Evolutionary conservation across 1,284 basidiomycete species (phyloP).

Genomic region (Thelephora terrestris): DNA sequence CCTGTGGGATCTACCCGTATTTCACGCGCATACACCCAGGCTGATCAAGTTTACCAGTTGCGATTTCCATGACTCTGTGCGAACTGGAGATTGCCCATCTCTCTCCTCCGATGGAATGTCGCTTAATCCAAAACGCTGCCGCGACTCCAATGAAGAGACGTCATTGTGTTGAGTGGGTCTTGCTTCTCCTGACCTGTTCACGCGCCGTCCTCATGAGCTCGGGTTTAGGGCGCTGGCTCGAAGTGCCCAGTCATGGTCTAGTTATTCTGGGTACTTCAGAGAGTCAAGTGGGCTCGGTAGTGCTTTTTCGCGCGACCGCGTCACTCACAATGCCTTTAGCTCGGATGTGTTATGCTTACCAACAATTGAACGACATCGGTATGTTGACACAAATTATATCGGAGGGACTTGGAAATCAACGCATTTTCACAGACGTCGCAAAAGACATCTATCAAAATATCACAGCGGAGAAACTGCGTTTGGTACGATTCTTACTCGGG

Average conservation of each 20-base stretch:
- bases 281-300: constrained; percentile 47
- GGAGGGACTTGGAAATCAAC: too few species aligned
- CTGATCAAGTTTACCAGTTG: constrained; percentile 33
- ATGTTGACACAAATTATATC: not conserved
- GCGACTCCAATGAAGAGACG: constrained; percentile 3
- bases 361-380: constrained; percentile 66
- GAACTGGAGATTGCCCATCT: constrained; percentile 63
- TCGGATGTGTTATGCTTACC: constrained; percentile 64
- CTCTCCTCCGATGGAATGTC: constrained; percentile 58
- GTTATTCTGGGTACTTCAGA: constrained; percentile 70
- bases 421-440: constrained; percentile 40
- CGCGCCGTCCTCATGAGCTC: constrained; percentile 1
- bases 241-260: constrained; percentile 74
- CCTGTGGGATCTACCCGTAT: constrained; percentile 23
- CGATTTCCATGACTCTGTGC: constrained; percentile 68
- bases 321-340: constrained; percentile 26
- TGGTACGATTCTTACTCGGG: constrained; percentile 38
- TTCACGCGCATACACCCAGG: constrained; percentile 1
- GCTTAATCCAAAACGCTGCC: constrained; percentile 19
- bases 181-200: not conserved
- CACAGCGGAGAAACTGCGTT: constrained; percentile 43
- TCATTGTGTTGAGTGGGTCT: constrained; percentile 20
- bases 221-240: constrained; percentile 53
- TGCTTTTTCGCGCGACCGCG: constrained; percentile 6
- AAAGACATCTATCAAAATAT: constrained; percentile 57